Conservation (phyloP, 2,329 filamentous ascomycete species). For the Trichothecium roseum region DNA sequence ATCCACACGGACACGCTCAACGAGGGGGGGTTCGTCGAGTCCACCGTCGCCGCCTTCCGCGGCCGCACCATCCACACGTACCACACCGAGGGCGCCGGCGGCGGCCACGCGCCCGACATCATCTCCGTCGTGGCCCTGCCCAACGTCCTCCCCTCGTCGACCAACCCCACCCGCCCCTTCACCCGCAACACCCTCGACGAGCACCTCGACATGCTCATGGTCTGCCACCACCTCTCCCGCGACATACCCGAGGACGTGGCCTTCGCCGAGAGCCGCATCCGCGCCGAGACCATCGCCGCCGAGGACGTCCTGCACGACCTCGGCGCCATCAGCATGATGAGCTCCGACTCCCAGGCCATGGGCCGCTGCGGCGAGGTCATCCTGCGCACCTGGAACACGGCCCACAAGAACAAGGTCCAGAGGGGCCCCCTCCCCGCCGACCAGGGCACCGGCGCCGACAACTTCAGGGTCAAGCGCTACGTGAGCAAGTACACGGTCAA, state of each 20-base stretch:
- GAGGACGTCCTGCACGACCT: conserved; percentile 94
- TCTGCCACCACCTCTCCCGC: conserved; percentile 87
- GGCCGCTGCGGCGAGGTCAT: conserved; percentile 91
- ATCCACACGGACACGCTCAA: conserved; percentile 96
- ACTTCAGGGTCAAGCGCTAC: conserved; percentile 86
- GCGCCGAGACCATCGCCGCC: conserved; percentile 90
- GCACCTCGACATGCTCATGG: conserved; percentile 97
- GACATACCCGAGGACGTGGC: conserved; percentile 93
- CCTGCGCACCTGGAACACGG: conserved; percentile 89
- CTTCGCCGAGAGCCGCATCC: conserved; percentile 89
- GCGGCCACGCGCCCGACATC: conserved; percentile 91
- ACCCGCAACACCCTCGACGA: conserved; percentile 91
- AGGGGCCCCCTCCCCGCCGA: conserved; percentile 70
- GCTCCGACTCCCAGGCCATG: conserved; percentile 92
- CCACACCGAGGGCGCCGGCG: conserved; percentile 91
- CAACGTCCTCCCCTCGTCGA: conserved; percentile 83
- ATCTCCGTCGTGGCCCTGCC: conserved; percentile 83
- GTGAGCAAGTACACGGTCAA: conserved; percentile 96
- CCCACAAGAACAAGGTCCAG: conserved; percentile 91
- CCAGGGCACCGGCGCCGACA: conserved; percentile 69
- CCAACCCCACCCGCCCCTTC: conserved; percentile 85
- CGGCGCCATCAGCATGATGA: conserved; percentile 97
- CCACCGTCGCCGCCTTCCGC: conserved; percentile 78
- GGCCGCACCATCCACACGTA: conserved; percentile 89
- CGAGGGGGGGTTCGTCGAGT: conserved; percentile 93